Evolutionary conservation across 140 eudicot genomes (phyloP).

Genomic region (Bidens hawaiensis): DNA sequence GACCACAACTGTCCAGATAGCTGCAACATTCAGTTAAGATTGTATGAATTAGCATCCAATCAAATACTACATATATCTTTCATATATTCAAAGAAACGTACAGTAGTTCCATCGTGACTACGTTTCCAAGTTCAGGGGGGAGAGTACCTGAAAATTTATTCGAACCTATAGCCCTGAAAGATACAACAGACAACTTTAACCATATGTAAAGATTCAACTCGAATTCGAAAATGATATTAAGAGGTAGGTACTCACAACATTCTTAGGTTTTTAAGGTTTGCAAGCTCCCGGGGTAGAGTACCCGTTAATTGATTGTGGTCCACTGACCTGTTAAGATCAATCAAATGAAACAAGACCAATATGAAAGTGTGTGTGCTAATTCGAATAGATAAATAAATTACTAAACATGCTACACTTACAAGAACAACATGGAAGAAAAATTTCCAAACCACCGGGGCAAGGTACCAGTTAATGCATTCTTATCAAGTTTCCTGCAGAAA

Average conservation of each 20-base stretch:
- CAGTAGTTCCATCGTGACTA: conserved; percentile 34
- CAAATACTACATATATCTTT: conserved; percentile 5
- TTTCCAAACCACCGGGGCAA: too few species aligned
- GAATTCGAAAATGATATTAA: neutral
- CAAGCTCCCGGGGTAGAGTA: too few species aligned
- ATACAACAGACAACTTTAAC: conserved; percentile 9
- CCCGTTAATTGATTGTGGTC: too few species aligned
- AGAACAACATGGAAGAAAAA: too few species aligned
- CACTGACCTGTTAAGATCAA: too few species aligned
- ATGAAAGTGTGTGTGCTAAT: too few species aligned
- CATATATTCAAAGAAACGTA: conserved; percentile 31
- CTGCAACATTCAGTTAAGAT: conserved; percentile 29
- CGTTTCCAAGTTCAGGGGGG: conserved; percentile 61
- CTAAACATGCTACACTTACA: too few species aligned
- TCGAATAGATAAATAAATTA: too few species aligned
- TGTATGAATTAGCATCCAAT: neutral
- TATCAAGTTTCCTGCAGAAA: too few species aligned
- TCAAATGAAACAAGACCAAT: too few species aligned
- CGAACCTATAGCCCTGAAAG: conserved; percentile 54
- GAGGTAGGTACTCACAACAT: neutral
- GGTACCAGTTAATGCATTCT: too few species aligned
- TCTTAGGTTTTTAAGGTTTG: too few species aligned
- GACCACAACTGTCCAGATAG: conserved; percentile 68
- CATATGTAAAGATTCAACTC: neutral
- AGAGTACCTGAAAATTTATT: conserved; percentile 65